Evolutionary conservation across 2,329 filamentous ascomycete genomes (phyloP).

Genomic region (Tolypocladium ophioglossoides): DNA sequence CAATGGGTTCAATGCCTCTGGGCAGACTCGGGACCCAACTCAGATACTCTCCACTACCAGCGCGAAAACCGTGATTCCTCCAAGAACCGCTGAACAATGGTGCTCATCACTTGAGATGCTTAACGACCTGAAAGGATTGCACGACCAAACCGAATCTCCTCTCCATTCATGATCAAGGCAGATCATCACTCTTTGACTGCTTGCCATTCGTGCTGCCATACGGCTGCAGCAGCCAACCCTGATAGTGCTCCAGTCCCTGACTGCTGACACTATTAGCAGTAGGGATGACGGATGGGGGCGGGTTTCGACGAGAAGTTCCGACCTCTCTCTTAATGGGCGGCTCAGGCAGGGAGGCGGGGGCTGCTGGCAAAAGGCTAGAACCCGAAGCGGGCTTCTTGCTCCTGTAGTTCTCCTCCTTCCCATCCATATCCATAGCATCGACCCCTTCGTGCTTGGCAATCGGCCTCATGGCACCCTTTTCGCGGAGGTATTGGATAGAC

Average conservation of each 20-base stretch:
- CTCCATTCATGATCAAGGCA: conserved; percentile 13
- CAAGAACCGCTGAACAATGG: background rate
- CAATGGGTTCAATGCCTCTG: background rate
- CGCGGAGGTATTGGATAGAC: conserved; percentile 54
- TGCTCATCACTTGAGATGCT: background rate
- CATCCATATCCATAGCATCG: background rate
- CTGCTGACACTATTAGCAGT: conserved; percentile 19
- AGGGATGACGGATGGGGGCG: conserved; percentile 17
- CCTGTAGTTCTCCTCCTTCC: conserved; percentile 7
- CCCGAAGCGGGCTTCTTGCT: conserved; percentile 7
- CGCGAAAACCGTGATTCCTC: background rate
- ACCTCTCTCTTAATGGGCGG: conserved; percentile 22
- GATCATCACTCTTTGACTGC: conserved; percentile 20
- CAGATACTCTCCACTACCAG: background rate
- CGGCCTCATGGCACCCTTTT: conserved; percentile 41
- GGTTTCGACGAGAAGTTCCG: conserved; percentile 16
- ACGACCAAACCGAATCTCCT: background rate
- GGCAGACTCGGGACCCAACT: background rate
- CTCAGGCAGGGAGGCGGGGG: conserved; percentile 25
- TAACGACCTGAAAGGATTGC: background rate
- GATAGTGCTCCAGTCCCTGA: conserved; percentile 22
- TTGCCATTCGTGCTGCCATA: conserved; percentile 23
- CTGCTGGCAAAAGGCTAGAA: conserved; percentile 25
- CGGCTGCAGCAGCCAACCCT: conserved; percentile 26
- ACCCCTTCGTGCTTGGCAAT: conserved; percentile 6